Conservation (phyloP, 805 yeast species). For the Kodamaea jinghongensis region DNA sequence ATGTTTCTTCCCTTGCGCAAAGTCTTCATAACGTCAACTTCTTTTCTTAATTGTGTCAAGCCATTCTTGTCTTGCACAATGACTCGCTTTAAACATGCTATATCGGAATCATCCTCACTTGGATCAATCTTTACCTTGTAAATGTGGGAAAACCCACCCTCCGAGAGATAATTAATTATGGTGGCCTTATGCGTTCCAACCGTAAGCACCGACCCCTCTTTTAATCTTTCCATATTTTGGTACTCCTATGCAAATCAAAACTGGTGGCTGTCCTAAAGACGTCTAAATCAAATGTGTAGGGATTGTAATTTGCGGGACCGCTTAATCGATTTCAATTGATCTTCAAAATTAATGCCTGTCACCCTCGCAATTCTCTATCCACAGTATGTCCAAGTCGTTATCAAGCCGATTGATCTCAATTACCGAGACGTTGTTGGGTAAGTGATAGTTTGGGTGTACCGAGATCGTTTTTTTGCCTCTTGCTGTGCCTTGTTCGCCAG, state of each 20-base stretch:
- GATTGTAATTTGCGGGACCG: too few species aligned
- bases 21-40: constrained; percentile 76
- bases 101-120: constrained; percentile 39
- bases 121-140: constrained; percentile 61
- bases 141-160: constrained; percentile 80
- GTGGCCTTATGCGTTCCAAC: constrained; percentile 42
- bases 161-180: constrained; percentile 36
- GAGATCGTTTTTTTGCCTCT: constrained; percentile 3
- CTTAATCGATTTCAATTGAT: too few species aligned
- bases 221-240: constrained; percentile 6
- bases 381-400: too few species aligned
- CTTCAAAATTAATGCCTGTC: too few species aligned
- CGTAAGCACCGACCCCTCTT: constrained; percentile 35
- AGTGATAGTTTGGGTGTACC: too few species aligned
- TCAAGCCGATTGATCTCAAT: too few species aligned
- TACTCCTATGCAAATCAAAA: constrained; percentile 2
- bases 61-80: constrained; percentile 70
- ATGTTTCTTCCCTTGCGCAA: constrained; percentile 55
- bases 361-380: too few species aligned
- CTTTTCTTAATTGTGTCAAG: constrained; percentile 61
- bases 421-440: too few species aligned
- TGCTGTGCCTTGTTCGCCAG: constrained; percentile 5
- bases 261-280: neutral
- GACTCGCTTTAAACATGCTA: constrained; percentile 72
- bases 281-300: too few species aligned